A percentile compares a stretch with the other conserved stretches of the same genome.
phyloP scores from a whole-genome alignment of 192 early-diverging fungal species.

The Entomortierella beljakovae region DNA sequence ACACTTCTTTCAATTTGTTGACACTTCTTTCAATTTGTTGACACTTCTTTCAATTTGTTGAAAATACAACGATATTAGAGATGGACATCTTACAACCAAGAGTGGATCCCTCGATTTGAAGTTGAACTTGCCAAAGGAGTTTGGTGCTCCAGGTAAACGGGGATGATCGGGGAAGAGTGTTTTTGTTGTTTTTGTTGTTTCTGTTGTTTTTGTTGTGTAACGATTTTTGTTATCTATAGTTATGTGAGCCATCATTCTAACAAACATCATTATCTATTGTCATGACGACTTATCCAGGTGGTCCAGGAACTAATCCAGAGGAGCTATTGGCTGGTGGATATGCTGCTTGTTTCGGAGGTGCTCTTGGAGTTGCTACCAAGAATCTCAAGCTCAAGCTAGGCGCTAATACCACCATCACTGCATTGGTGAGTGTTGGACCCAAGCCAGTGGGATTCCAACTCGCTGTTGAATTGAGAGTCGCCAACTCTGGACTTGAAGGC shows the following conservation, averaged over 20 bases:
- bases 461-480: conserved; percentile 61
- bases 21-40: too few species aligned
- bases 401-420: conserved; percentile 58
- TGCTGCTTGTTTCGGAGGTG: conserved; percentile 70
- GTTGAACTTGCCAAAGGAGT: conserved; percentile 66
- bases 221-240: too few species aligned
- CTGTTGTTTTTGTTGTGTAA: too few species aligned
- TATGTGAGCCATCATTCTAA: background rate
- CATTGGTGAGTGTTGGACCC: conserved; percentile 62
- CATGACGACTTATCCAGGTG: conserved; percentile 25
- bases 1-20: too few species aligned
- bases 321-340: conserved; percentile 69
- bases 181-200: too few species aligned
- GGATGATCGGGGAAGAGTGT: too few species aligned
- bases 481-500: conserved; percentile 60
- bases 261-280: background rate
- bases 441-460: conserved; percentile 64
- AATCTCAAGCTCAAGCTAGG: conserved; percentile 59
- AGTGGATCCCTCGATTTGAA: conserved; percentile 60
- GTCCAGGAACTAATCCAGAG: conserved; percentile 69
- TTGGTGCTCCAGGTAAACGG: conserved; percentile 48
- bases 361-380: conserved; percentile 61
- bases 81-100: conserved; percentile 67
- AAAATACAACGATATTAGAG: too few species aligned
- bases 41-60: too few species aligned